A percentile compares a stretch with the other conserved stretches of the same genome.
Evolutionary conservation across 108 stramenopile genomes (phyloP).

Genomic region (Skeletonema potamos): DNA sequence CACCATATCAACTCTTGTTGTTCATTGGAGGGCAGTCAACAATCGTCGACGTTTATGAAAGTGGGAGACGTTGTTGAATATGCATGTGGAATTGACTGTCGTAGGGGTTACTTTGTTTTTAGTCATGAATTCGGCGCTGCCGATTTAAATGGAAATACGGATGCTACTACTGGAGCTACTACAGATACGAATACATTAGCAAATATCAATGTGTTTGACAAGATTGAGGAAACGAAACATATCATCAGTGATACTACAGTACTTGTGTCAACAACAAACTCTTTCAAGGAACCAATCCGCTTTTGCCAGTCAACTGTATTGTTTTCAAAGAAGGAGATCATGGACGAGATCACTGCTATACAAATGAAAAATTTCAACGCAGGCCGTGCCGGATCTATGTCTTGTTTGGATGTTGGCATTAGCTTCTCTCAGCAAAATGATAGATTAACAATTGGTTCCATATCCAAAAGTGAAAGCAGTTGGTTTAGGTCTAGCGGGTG

Average conservation of each 20-base stretch:
- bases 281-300: background rate
- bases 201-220: background rate
- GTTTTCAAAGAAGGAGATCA: background rate
- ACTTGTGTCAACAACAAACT: constrained; percentile 7
- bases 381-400: background rate
- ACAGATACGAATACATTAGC: background rate
- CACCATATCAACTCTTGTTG: constrained; percentile 6
- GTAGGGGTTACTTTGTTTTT: background rate
- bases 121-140: background rate
- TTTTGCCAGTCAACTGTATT: constrained; percentile 17
- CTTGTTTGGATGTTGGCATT: constrained; percentile 9
- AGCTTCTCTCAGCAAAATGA: constrained; percentile 14
- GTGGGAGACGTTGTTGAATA: constrained; percentile 20
- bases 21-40: constrained; percentile 10
- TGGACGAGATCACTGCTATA: background rate
- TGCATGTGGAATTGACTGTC: constrained; percentile 15
- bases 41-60: constrained; percentile 5
- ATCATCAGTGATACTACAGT: constrained; percentile 4
- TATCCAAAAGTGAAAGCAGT: constrained; percentile 2
- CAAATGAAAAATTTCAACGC: background rate
- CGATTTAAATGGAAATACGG: background rate
- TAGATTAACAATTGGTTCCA: background rate
- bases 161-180: background rate
- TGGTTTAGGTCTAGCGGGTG: constrained; percentile 16
- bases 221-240: constrained; percentile 1